Conservation (phyloP, 2,329 filamentous ascomycete genomes). For the Penicillium fuscoglaucum region DNA sequence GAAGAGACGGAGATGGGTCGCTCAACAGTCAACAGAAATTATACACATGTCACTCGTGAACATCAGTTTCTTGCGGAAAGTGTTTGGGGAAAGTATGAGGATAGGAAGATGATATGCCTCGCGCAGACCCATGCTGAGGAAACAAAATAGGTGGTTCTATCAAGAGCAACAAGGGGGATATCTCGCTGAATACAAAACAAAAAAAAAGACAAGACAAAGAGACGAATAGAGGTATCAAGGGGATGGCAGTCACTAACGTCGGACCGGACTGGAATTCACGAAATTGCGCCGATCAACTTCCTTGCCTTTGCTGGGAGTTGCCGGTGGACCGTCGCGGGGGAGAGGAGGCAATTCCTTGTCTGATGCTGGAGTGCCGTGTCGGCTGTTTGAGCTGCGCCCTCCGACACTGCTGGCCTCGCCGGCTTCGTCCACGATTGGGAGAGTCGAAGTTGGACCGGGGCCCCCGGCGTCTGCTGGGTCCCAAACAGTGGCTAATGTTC, state of each 20-base stretch:
- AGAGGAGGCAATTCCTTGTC: constrained; percentile 36
- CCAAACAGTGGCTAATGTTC: constrained; percentile 59
- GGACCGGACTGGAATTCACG: neutral
- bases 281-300: constrained; percentile 19
- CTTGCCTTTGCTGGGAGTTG: constrained; percentile 28
- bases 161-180: constrained; percentile 23
- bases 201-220: constrained; percentile 12
- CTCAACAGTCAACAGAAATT: constrained; percentile 24
- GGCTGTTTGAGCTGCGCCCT: constrained; percentile 57
- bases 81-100: constrained; percentile 5
- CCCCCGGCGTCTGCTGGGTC: constrained; percentile 59
- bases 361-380: constrained; percentile 26
- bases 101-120: constrained; percentile 19
- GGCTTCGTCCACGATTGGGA: constrained; percentile 90
- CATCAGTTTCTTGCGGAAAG: constrained; percentile 28
- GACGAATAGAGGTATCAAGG: constrained; percentile 6
- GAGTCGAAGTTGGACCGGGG: constrained; percentile 54
- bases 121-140: constrained; percentile 17
- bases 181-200: constrained; percentile 23
- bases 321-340: constrained; percentile 19
- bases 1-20: constrained; percentile 15
- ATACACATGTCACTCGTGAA: constrained; percentile 38
- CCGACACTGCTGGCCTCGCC: constrained; percentile 71
- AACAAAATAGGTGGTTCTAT: constrained; percentile 22
- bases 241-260: constrained; percentile 5